A percentile compares a stretch with the other conserved stretches of the same genome.
phyloP scores from a whole-genome alignment of 768 basidiomycete species.

The Saitozyma sp. region DNA sequence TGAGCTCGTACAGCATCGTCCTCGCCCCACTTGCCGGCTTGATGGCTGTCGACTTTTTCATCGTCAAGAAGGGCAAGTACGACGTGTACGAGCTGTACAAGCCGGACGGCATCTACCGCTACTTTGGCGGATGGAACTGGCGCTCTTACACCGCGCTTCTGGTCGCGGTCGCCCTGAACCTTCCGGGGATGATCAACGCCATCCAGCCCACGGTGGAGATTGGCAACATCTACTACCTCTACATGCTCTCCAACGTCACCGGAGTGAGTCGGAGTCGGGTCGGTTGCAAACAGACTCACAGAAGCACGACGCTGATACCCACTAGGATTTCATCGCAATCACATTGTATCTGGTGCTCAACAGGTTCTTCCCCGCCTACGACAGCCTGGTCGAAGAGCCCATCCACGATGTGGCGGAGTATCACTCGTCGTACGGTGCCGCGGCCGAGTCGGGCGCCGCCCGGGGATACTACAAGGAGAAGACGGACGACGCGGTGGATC shows the following conservation, averaged over 20 bases:
- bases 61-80: slow-evolving; percentile 27
- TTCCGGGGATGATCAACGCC: slow-evolving; percentile 45
- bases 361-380: slow-evolving; percentile 32
- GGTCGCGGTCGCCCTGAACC: slow-evolving; percentile 41
- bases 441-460: no score
- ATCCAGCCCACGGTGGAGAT: slow-evolving; percentile 31
- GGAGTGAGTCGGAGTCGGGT: neutral
- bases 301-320: no score
- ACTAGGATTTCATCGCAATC: slow-evolving; percentile 19
- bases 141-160: slow-evolving; percentile 38
- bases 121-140: slow-evolving; percentile 43
- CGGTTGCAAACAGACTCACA: no score
- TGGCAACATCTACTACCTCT: slow-evolving; percentile 22
- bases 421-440: neutral
- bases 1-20: slow-evolving; percentile 42
- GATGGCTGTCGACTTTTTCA: slow-evolving; percentile 37
- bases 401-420: slow-evolving; percentile 30
- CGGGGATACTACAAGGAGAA: no score
- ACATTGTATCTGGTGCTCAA: slow-evolving; percentile 23
- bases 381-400: slow-evolving; percentile 24
- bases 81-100: slow-evolving; percentile 41
- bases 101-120: slow-evolving; percentile 40
- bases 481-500: no score
- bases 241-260: slow-evolving; percentile 11
- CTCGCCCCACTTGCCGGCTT: slow-evolving; percentile 44